phyloP scores from a whole-genome alignment of 2,329 filamentous ascomycete genomes.

The Cadophora sp. region DNA sequence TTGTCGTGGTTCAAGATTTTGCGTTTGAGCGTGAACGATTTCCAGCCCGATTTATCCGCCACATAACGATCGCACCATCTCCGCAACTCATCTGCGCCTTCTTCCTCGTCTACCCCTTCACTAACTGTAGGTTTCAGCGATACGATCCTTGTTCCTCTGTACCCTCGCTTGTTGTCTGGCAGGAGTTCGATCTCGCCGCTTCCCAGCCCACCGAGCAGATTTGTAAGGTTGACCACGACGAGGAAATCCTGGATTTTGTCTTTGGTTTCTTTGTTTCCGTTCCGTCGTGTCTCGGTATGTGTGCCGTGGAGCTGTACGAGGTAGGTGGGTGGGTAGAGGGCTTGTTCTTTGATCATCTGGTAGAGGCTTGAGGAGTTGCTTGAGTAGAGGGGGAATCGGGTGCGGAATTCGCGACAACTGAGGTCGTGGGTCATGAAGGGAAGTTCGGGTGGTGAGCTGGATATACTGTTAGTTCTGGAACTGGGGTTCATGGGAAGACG shows the following conservation, averaged over 20 bases:
- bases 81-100: conserved; percentile 33
- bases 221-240: conserved; percentile 63
- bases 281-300: conserved; percentile 41
- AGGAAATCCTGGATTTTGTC: conserved; percentile 65
- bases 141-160: conserved; percentile 68
- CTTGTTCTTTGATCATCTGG: conserved; percentile 40
- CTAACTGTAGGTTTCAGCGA: conserved; percentile 55
- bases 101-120: conserved; percentile 30
- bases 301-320: conserved; percentile 44
- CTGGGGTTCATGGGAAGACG: background rate
- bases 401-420: conserved; percentile 37
- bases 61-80: conserved; percentile 74
- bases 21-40: conserved; percentile 60
- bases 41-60: conserved; percentile 62
- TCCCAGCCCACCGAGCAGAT: conserved; percentile 58
- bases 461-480: background rate
- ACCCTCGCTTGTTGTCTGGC: conserved; percentile 64
- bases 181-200: conserved; percentile 56
- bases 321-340: conserved; percentile 40
- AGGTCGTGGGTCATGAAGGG: conserved; percentile 39
- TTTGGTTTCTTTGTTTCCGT: conserved; percentile 52
- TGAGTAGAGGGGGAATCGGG: conserved; percentile 41
- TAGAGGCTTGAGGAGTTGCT: conserved; percentile 35
- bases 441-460: conserved; percentile 34
- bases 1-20: conserved; percentile 67